Evolutionary conservation across 2,329 filamentous ascomycete genomes (phyloP), one percentile per base, ranked within the genome.

Genomic region (Aspergillus sp.): DNA sequence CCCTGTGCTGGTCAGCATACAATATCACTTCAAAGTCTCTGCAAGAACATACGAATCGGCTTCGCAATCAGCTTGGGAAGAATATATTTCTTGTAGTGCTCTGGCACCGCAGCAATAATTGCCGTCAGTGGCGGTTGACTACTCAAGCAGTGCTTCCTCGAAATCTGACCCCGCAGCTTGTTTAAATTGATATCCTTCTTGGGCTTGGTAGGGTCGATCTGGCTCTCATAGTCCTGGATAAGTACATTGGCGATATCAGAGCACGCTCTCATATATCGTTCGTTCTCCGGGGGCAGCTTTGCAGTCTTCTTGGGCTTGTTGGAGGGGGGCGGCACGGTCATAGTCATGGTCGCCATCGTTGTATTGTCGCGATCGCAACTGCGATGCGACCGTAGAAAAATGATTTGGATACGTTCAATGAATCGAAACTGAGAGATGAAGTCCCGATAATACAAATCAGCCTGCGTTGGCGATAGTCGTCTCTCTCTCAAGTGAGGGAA

Each of bases 51-150:
- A 86, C 88, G 80, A 51, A 98, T 97, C 1, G 93, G 93, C 71
- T 98, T 98, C 22, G 94, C 93, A 59, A 98, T 90, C 53, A 98
- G 76, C 72, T 95, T 95, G 17, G 90, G 93, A 53, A 97, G 73
- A 52, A 98, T 96, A 63, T 97, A 97, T 74, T 97, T 98, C 77
- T 97, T 98, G 74, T 97, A 96, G 68, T 97, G 90, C 67, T 98
- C 93, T n/a, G 94, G 94, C 32, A 98, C 91, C 7, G 93, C 93
- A 47, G 93, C 89, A 64, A 98, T 97, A 64, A 98, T 98, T 51
- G 93, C 91, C 7, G 91, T 97, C 55, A 98, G 75, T 22, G 94
- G 89, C 27, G 93, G 93, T 58, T 95, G 88, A 52, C 83, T 89
- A 67, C 83, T 85, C 52, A 98, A 76, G 66, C 84, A 86, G 74